A percentile compares a stretch with the other conserved stretches of the same genome.
Conservation (phyloP, 2,329 filamentous ascomycete genomes). For the Chaetomium globosum region DNA sequence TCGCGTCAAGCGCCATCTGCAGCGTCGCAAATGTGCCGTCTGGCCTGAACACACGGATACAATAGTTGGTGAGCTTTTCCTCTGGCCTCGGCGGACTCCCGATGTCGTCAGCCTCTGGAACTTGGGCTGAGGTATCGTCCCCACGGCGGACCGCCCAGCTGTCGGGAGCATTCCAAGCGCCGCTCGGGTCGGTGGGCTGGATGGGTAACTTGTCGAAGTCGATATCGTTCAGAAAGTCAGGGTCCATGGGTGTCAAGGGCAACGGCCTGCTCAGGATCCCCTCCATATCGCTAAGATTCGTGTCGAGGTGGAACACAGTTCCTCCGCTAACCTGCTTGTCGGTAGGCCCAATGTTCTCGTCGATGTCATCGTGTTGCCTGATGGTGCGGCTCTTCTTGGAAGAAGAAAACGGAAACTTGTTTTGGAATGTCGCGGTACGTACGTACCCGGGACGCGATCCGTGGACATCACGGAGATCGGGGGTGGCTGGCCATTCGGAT, state of each 20-base stretch:
- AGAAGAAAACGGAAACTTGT: constrained; percentile 61
- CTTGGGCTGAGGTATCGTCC: constrained; percentile 62
- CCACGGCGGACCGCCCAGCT: constrained; percentile 90
- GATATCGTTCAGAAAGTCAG: constrained; percentile 51
- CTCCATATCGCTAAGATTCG: constrained; percentile 86
- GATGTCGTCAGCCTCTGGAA: constrained; percentile 67
- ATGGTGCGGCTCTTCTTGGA: constrained; percentile 56
- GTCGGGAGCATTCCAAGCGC: constrained; percentile 89
- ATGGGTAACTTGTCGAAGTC: constrained; percentile 47
- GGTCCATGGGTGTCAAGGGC: constrained; percentile 71
- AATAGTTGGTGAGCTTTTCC: constrained; percentile 77
- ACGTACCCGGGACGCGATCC: constrained; percentile 27
- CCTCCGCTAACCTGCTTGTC: constrained; percentile 57
- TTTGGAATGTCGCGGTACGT: constrained; percentile 60
- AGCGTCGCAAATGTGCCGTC: constrained; percentile 95
- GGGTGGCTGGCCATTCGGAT: constrained; percentile 36
- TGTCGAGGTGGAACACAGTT: constrained; percentile 77
- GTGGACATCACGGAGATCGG: constrained; percentile 41
- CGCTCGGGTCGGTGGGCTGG: constrained; percentile 40
- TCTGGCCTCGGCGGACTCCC: constrained; percentile 69
- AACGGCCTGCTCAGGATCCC: constrained; percentile 77
- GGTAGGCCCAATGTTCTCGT: constrained; percentile 62
- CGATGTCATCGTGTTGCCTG: constrained; percentile 55
- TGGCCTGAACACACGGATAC: constrained; percentile 90
- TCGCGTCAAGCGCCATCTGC: constrained; percentile 79